phyloP scores from a whole-genome alignment of 2,329 filamentous ascomycete species.

The Ciborinia camelliae region DNA sequence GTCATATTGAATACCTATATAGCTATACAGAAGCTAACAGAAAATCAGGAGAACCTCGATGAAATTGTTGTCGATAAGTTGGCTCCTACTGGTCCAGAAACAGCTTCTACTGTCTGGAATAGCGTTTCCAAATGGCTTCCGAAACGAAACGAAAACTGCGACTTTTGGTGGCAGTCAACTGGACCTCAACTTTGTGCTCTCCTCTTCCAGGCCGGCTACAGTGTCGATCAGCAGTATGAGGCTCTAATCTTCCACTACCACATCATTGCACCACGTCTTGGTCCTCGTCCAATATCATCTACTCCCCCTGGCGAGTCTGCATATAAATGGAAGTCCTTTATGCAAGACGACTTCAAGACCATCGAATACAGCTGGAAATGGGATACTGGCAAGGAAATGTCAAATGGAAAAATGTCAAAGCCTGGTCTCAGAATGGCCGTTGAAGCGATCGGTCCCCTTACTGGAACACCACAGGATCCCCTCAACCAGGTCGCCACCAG shows the following conservation, averaged over 20 bases:
- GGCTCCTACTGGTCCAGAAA: background rate
- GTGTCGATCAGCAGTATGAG: background rate
- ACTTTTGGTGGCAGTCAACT: slow-evolving; percentile 3
- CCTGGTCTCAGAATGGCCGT: slow-evolving; percentile 1
- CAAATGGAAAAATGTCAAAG: background rate
- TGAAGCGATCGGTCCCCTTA: background rate
- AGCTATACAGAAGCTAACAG: background rate
- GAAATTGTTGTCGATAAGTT: background rate
- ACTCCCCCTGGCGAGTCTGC: background rate
- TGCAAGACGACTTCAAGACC: slow-evolving; percentile 4
- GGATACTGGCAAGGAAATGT: background rate
- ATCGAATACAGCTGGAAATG: slow-evolving; percentile 5
- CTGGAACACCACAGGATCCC: background rate
- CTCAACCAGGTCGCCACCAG: background rate
- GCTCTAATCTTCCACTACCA: slow-evolving; percentile 1
- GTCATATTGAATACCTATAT: background rate
- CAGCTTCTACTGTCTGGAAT: background rate
- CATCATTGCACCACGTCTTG: background rate
- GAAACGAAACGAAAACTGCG: background rate
- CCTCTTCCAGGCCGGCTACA: background rate
- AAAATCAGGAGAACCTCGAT: background rate
- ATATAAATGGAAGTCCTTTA: slow-evolving; percentile 3
- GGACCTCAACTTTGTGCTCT: slow-evolving; percentile 1
- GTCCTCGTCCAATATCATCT: background rate
- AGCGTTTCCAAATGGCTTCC: background rate